phyloP scores from a whole-genome alignment of 139 green algal genomes.

The Trebouxia sp. region DNA sequence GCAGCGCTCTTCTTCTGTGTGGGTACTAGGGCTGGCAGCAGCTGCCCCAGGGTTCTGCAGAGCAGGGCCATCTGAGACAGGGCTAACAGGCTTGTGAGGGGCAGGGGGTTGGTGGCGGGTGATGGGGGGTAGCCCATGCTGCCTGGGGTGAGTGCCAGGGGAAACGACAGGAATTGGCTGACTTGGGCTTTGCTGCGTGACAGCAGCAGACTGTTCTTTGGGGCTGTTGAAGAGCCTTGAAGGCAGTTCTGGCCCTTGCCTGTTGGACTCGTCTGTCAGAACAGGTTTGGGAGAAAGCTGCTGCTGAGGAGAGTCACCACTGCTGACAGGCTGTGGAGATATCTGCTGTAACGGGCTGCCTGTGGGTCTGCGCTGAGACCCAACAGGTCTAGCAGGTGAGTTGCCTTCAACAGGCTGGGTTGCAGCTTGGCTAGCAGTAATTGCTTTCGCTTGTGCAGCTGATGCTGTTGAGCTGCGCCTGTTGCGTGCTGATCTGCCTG shows the following conservation, averaged over 20 bases:
- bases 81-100: neutral
- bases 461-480: neutral
- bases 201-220: neutral
- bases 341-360: neutral
- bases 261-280: neutral
- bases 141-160: neutral
- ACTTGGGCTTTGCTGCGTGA: neutral
- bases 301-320: neutral
- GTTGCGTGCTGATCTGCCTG: neutral
- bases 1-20: neutral
- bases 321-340: neutral
- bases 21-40: neutral
- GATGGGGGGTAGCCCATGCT: neutral
- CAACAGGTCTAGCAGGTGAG: too few relatives aligned
- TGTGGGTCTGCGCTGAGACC: too few relatives aligned
- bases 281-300: neutral
- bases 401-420: too few relatives aligned
- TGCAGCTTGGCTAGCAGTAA: too few relatives aligned
- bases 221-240: neutral
- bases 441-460: too few relatives aligned
- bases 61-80: neutral
- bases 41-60: neutral
- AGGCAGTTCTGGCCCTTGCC: neutral
- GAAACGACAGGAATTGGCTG: neutral
- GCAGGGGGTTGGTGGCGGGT: neutral